Percentiles rank a stretch among this genome's conserved stretches.
These are phyloP conservation scores for Gossypium rotundifolium DNA, from an alignment of 345 rosid species.

Conservation along the genomic window DNA sequence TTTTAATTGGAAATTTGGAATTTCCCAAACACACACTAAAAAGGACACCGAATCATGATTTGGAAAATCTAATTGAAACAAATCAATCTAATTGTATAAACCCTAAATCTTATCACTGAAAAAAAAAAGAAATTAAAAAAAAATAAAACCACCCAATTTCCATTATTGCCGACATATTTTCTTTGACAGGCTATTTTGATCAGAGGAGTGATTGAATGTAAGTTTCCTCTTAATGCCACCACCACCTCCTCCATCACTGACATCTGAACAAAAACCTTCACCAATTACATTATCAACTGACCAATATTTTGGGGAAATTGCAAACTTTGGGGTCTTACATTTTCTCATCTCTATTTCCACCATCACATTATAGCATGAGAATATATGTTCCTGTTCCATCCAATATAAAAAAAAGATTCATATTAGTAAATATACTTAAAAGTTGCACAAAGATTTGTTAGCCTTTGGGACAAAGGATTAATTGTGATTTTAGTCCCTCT, in stretches of 20 bases:
- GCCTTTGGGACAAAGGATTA: no score
- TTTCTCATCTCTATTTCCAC: conserved; percentile 41
- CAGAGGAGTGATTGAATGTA: conserved; percentile 38
- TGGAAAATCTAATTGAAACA: conserved; percentile 14
- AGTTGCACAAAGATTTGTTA: background rate
- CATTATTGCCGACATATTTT: conserved; percentile 34
- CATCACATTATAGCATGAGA: conserved; percentile 52
- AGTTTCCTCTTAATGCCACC: conserved; percentile 54
- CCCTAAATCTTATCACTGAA: conserved; percentile 11
- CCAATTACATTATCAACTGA: conserved; percentile 8
- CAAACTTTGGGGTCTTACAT: conserved; percentile 36
- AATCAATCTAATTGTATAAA: conserved; percentile 20
- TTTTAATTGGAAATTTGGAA: no score
- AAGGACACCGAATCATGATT: no score
- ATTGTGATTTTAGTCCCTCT: no score
- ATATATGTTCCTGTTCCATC: conserved; percentile 51
- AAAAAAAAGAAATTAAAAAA: background rate
- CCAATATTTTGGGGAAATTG: conserved; percentile 21
- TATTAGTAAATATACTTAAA: conserved; percentile 9
- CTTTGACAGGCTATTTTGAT: conserved; percentile 32
- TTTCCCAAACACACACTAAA: no score
- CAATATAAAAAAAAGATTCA: background rate
- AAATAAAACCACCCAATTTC: background rate
- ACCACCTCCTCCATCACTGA: conserved; percentile 32
- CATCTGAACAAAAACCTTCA: conserved; percentile 17